phyloP scores from a whole-genome alignment of 139 green algal genomes.

The Diplosphaera chodatii region DNA sequence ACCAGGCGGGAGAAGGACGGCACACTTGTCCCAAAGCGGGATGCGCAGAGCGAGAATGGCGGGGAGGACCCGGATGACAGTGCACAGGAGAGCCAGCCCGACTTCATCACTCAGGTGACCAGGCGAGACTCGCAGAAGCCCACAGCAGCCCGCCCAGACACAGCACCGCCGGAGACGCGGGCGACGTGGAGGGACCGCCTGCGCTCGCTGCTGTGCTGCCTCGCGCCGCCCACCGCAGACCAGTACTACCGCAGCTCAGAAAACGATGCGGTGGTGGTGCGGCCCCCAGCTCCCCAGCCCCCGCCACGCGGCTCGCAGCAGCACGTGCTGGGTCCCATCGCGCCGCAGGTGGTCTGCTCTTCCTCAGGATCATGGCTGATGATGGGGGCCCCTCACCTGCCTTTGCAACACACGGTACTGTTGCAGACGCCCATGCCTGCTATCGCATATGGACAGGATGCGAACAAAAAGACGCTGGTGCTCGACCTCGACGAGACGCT shows the following conservation, averaged over 20 bases:
- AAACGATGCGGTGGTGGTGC: slow-evolving; percentile 34
- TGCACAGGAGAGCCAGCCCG: background rate
- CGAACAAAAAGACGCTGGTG: slow-evolving; percentile 75
- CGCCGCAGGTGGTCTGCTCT: background rate
- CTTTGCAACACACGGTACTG: too few species aligned
- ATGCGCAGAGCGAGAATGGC: background rate
- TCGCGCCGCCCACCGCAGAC: slow-evolving; percentile 25
- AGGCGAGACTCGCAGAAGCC: background rate
- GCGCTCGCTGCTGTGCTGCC: slow-evolving; percentile 35
- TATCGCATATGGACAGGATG: too few species aligned
- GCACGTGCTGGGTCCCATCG: slow-evolving; percentile 18
- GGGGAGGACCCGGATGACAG: background rate
- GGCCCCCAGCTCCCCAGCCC: slow-evolving; percentile 23
- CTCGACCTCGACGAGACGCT: slow-evolving; percentile 97
- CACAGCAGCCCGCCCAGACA: background rate
- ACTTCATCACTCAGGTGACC: background rate
- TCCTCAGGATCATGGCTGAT: too few species aligned
- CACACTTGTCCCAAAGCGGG: background rate
- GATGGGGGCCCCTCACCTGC: too few species aligned
- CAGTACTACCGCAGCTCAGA: slow-evolving; percentile 32
- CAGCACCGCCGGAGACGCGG: background rate
- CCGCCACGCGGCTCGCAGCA: slow-evolving; percentile 18
- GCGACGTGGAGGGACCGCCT: slow-evolving; percentile 9
- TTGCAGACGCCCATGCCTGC: too few species aligned
- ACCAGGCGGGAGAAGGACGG: background rate